Evolutionary conservation across 371 early-diverging fungal species (phyloP), one percentile per base, ranked within the genome.

Genomic region (Lichtheimia corymbifera): DNA sequence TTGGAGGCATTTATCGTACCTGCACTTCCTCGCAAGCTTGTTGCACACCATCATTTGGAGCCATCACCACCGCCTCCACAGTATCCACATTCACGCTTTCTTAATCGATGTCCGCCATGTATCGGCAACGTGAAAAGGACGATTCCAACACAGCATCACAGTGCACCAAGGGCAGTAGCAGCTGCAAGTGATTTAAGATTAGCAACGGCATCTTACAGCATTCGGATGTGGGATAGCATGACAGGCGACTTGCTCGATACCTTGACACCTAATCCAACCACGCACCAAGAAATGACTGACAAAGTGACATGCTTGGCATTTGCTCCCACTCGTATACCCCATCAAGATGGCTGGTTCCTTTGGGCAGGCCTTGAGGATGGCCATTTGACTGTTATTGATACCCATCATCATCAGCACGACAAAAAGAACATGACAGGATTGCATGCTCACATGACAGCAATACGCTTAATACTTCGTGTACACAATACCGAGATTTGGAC

Each of bases 301-400:
- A 25, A 41, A 12, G 42, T 59, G 40, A 59, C 28, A 11, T 30
- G 35, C 5, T 25, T 59, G 27, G 51, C 59, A n/a, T 68, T 83
- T 50, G 73, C 72, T 13, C 83, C 83, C 4, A 54, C 73, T 14
- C 68, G 65, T 4, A 64, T 84, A 59, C 47, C 22, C 5, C 18
- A 47, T 47, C 22, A 47, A 13, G 87, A 87, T 24, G 88, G 90
- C 3, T 76, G 86, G 14, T 55, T 89, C 0, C 64, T 83, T 11
- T 90, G 90, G 90, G 83, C 80, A 6, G 85, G 85, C 6, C 64
- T 83, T 55, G 83, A 83, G 15, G 87, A 86, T 20, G 87, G 89
- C 1, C 78, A 87, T 12, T 55, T 89, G 0, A 64, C 83, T 28
- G 77, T 84, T 20, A 64, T 87, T 27, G 88, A 91, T 65, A 73